Base-by-base conservation (phyloP, 1,284 basidiomycete genomes). In the Clitocybe nebularis region DNA sequence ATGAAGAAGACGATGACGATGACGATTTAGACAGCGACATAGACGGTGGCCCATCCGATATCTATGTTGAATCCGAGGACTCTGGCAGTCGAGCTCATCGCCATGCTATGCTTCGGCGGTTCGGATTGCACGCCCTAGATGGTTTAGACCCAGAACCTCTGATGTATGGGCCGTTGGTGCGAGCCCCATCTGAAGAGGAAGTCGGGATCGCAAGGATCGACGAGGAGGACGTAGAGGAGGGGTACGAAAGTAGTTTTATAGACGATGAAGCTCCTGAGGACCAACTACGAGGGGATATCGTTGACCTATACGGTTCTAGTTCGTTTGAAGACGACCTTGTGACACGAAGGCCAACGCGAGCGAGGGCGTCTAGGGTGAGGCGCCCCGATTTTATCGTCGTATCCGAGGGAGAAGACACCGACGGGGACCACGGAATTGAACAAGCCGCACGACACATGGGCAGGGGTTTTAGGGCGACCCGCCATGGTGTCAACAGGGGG, bases 181-280 rank as follows among this genome's bases (percentile, higher is more conserved):
- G n/a, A n/a, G n/a, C n/a, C n/a, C n/a, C n/a, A n/a, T 40, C 46
- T 36, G n/a, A 39, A 25, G 44, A 41, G 9, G 48, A 47, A 22
- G 22, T 16, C 9, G 25, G 20, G 29, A 40, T 32, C 2, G 55
- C 59, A 35, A 28, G 46, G 2, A 51, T 56, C 16, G 53, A 55
- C n/a, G 62, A 56, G 2, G 57, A 58, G 4, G 64, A 64, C n/a
- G 67, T 64, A 23, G 61, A 62, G 21, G 63, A 60, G 4, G 66
- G 54, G 1, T 74, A 75, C 41, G 73, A 72, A 45, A 68, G 67
- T 48, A 74, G 73, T 50, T 78, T 78, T 45, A 74, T 79, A 36
- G 76, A 75, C 33, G 74, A 75, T 45, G 62, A 38, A 9, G 28
- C 16, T 6, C n/a, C 23, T 11, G 35, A 9, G 24, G 17, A 4